Percentiles rank a stretch among this genome's conserved stretches.
These are phyloP conservation scores for Candida sojae DNA, from an alignment of 1,139 yeast genomes.

Conservation along the genomic window DNA sequence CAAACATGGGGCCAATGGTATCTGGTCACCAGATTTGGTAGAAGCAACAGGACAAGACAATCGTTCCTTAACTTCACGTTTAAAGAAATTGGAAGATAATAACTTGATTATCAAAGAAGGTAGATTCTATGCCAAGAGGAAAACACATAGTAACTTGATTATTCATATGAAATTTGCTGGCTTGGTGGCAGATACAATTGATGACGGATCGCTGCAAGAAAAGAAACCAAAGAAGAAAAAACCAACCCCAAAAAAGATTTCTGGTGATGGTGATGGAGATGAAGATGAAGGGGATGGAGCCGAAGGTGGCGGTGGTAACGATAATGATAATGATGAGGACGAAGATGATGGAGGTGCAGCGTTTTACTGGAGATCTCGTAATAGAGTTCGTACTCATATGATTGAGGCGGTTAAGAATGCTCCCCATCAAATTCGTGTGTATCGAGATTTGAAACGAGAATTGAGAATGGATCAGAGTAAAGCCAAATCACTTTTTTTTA, in stretches of 20 bases:
- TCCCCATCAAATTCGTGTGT: conserved; percentile 67
- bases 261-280: background rate
- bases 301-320: background rate
- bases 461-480: conserved; percentile 51
- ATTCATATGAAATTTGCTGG: conserved; percentile 45
- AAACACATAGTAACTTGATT: conserved; percentile 53
- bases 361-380: conserved; percentile 32
- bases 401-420: conserved; percentile 62
- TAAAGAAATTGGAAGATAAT: conserved; percentile 52
- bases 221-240: conserved; percentile 31
- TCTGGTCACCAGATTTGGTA: conserved; percentile 58
- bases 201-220: conserved; percentile 21
- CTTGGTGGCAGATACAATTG: background rate
- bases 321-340: background rate
- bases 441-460: conserved; percentile 64
- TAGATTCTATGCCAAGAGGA: conserved; percentile 40
- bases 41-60: conserved; percentile 65
- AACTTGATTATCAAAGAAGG: conserved; percentile 47
- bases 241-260: conserved; percentile 18
- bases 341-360: conserved; percentile 6
- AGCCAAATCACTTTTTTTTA: conserved; percentile 50
- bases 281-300: no score
- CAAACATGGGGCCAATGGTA: conserved; percentile 53
- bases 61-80: conserved; percentile 66
- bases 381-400: conserved; percentile 35